Percentiles rank a stretch among this genome's conserved stretches.
Conservation (phyloP, 1,284 basidiomycete genomes). For the Ceratobasidium sp. region DNA sequence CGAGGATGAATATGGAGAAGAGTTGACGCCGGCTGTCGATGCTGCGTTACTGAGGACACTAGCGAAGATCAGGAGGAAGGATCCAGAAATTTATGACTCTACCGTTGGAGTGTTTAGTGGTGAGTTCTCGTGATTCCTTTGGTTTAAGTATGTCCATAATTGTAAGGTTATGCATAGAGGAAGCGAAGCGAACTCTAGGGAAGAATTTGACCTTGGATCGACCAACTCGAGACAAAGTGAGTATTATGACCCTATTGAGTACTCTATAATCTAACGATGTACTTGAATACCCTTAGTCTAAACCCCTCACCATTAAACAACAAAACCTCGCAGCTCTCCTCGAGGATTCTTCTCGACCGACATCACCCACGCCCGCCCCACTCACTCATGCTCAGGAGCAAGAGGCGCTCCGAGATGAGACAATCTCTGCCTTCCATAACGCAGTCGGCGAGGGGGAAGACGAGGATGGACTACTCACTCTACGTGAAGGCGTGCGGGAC, state of each 20-base stretch:
- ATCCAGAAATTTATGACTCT: slow-evolving; percentile 86
- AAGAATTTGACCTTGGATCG: slow-evolving; percentile 28
- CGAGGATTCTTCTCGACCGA: slow-evolving; percentile 64
- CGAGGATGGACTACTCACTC: slow-evolving; percentile 72
- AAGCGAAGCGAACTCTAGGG: slow-evolving; percentile 62
- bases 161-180: slow-evolving; percentile 67
- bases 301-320: slow-evolving; percentile 73
- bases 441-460: slow-evolving; percentile 61
- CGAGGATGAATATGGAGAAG: slow-evolving; percentile 96
- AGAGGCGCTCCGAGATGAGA: slow-evolving; percentile 80
- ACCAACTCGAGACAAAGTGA: slow-evolving; percentile 64
- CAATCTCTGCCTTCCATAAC: slow-evolving; percentile 82
- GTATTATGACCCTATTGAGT: slow-evolving; percentile 47
- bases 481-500: slow-evolving; percentile 81
- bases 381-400: slow-evolving; percentile 88
- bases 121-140: slow-evolving; percentile 56
- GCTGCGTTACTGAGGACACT: slow-evolving; percentile 95
- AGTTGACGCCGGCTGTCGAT: slow-evolving; percentile 94
- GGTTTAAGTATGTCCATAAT: slow-evolving; percentile 73
- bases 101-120: slow-evolving; percentile 82
- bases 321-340: slow-evolving; percentile 70
- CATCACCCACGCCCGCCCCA: slow-evolving; percentile 62
- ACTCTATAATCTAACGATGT: slow-evolving; percentile 18
- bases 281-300: slow-evolving; percentile 58
- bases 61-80: slow-evolving; percentile 85